A percentile compares a stretch with the other conserved stretches of the same genome.
phyloP scores from a whole-genome alignment of 139 green algal genomes.

The Volvox reticuliferus region DNA sequence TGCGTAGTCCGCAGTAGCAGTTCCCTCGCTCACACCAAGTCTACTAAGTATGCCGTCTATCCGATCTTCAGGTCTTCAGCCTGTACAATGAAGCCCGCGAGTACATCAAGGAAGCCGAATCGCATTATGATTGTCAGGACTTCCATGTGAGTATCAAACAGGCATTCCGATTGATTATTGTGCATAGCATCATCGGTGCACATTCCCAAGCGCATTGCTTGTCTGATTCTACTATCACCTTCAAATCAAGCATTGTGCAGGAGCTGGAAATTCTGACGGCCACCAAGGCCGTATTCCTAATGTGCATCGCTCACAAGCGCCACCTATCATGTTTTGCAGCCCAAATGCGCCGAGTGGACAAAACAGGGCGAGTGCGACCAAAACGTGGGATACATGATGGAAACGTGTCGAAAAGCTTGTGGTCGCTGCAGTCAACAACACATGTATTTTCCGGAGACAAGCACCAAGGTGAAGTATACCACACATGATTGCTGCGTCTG shows the following conservation, averaged over 20 bases:
- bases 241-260: too few species aligned
- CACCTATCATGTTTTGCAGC: conserved; percentile 33
- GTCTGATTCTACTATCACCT: too few species aligned
- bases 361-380: conserved; percentile 60
- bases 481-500: too few species aligned
- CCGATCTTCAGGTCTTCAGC: conserved; percentile 34
- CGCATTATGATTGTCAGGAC: conserved; percentile 44
- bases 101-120: conserved; percentile 42
- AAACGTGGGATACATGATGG: conserved; percentile 65
- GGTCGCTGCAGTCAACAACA: not conserved
- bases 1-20: too few species aligned
- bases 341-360: conserved; percentile 61
- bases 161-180: too few species aligned
- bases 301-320: not conserved
- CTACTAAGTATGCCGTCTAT: not conserved
- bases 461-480: conserved; percentile 23
- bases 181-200: too few species aligned
- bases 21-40: too few species aligned
- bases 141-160: conserved; percentile 46
- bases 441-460: conserved; percentile 37
- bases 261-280: too few species aligned
- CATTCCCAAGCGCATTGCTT: too few species aligned
- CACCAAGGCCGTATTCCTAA: not conserved
- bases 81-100: conserved; percentile 45
- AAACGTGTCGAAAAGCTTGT: conserved; percentile 63